Evolutionary conservation across 1,139 yeast species (phyloP), one percentile per base, ranked within the genome.

Genomic region (Kurtzmaniella natalensis): DNA sequence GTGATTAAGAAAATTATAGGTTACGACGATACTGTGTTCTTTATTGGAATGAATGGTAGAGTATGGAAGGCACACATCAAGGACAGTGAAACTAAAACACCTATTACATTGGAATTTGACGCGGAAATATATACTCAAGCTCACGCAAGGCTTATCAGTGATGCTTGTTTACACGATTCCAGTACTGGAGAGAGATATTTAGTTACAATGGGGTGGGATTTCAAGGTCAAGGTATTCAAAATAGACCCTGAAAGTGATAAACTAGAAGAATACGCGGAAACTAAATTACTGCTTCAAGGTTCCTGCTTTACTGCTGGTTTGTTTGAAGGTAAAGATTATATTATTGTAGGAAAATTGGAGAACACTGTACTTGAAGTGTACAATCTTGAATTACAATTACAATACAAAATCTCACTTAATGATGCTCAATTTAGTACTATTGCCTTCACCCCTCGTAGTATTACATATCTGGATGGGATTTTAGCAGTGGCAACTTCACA

Each of bases 351-450:
- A 2, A 69, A 82, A 42, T 51, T 67, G 25, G 89, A 83, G 29
- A 72, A 74, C 27, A 78, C 92, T 0, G 63, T 76, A 35, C 40
- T 81, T 34, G 75, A 77, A 14, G 67, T 77, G 14, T 59, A 72
- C 34, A 47, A 59, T 1, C 45, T 49, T 15, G 28, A 42, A 4
- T 36, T 41, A 5, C 28, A 38, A 17, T 40, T 72, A 3, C 35
- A 61, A 10, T 67, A 64, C 37, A 71, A 72, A 42, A 57, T 83
- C 5, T 81, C 92, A 0, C 58, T 83, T 37, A 83, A 82, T 50
- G 88, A 80, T 50, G 84, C 94, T 1, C 83, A 82, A 45, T 84
- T 82, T 47, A 70, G 79, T n/a, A 71, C 80, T 24, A 72, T 77
- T 37, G 72, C 79, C 2, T 85, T 85, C 52, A 70, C 81, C 15